A percentile compares a stretch with the other conserved stretches of the same genome.
Evolutionary conservation across 2,329 filamentous ascomycete genomes (phyloP).

Genomic region (Alternaria sp.): DNA sequence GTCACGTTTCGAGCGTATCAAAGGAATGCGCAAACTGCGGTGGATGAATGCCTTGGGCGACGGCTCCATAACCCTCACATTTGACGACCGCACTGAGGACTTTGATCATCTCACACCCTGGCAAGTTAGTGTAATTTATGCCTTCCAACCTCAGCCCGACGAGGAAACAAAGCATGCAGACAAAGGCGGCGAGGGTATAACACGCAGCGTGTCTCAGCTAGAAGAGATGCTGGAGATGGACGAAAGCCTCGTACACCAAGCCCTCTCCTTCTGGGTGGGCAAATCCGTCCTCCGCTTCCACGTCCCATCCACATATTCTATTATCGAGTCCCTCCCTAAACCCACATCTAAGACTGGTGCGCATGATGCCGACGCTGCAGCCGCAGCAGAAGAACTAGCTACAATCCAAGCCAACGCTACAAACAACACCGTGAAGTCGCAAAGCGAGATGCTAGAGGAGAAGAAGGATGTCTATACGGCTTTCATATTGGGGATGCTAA

Average conservation of each 20-base stretch:
- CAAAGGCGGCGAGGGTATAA: constrained; percentile 40
- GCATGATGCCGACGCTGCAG: constrained; percentile 46
- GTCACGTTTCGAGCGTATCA: constrained; percentile 78
- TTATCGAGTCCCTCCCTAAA: constrained; percentile 66
- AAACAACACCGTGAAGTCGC: constrained; percentile 60
- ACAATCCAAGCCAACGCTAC: constrained; percentile 53
- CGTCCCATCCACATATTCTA: constrained; percentile 64
- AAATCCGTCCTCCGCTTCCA: constrained; percentile 69
- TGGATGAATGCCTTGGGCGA: constrained; percentile 87
- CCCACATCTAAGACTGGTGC: constrained; percentile 27
- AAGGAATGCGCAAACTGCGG: constrained; percentile 83
- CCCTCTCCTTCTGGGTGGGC: constrained; percentile 75
- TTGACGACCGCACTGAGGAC: constrained; percentile 79
- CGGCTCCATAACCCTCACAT: constrained; percentile 80
- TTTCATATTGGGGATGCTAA: constrained; percentile 95
- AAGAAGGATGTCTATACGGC: constrained; percentile 83
- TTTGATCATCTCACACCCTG: constrained; percentile 82
- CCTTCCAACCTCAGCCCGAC: constrained; percentile 69
- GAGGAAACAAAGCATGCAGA: constrained; percentile 33
- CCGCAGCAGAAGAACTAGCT: constrained; percentile 48
- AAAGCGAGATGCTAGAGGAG: constrained; percentile 70
- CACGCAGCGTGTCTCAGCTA: constrained; percentile 57
- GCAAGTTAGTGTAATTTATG: constrained; percentile 87
- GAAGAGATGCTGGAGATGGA: constrained; percentile 72
- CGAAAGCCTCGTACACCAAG: constrained; percentile 72